Conservation (phyloP, 202 grass and related monocot species). For the Digitaria exilis region DNA sequence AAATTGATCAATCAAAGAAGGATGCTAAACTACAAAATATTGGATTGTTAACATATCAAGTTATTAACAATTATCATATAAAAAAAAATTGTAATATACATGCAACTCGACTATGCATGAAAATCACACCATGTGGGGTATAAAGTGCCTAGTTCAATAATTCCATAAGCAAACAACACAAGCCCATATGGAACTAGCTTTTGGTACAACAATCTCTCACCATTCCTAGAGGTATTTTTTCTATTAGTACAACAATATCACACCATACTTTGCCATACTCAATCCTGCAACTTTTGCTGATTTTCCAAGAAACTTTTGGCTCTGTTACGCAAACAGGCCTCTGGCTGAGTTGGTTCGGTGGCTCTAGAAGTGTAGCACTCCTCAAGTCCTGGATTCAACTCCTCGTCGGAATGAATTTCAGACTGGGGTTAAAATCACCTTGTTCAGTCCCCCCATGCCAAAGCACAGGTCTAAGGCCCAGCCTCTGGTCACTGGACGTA, state of each 20-base stretch:
- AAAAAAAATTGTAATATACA: not conserved
- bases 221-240: not conserved
- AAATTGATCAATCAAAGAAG: conserved; percentile 20
- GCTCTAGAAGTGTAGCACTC: too few species aligned
- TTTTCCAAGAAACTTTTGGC: conserved; percentile 23
- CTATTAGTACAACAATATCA: not conserved
- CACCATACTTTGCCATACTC: too few species aligned
- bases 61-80: not conserved
- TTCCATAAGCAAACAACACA: conserved; percentile 4
- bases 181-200: not conserved
- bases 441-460: too few species aligned
- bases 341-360: too few species aligned
- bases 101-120: not conserved
- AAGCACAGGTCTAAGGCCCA: too few species aligned
- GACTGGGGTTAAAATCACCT: too few species aligned
- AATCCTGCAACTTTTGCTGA: too few species aligned
- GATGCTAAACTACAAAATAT: not conserved
- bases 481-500: too few species aligned
- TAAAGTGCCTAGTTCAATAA: not conserved
- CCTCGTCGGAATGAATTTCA: too few species aligned
- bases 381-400: too few species aligned
- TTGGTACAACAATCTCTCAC: conserved; percentile 2
- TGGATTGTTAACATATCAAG: not conserved
- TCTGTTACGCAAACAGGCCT: not conserved
- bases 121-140: not conserved